Evolutionary conservation across 192 early-diverging fungal genomes (phyloP).

Genomic region (Chytriomyces sp.): DNA sequence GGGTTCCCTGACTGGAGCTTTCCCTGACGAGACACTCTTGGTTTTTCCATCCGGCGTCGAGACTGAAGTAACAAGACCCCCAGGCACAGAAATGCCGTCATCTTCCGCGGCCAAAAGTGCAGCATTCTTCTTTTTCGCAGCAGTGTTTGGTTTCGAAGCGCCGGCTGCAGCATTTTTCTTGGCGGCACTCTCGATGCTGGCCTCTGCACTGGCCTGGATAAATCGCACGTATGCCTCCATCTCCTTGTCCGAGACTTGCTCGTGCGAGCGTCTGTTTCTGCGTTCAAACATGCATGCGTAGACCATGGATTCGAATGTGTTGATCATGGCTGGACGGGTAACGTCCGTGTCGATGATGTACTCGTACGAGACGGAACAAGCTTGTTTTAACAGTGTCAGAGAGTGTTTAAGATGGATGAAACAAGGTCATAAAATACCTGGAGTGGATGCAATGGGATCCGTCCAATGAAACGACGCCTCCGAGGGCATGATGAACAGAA

Average conservation of each 20-base stretch:
- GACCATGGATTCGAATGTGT: constrained; percentile 32
- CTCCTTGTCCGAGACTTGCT: constrained; percentile 58
- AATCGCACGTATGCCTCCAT: constrained; percentile 53
- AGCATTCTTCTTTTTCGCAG: background rate
- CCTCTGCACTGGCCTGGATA: constrained; percentile 30
- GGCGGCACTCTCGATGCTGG: constrained; percentile 12
- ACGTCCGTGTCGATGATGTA: background rate
- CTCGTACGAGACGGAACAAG: background rate
- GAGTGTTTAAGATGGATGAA: constrained; percentile 26
- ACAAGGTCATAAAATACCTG: constrained; percentile 33
- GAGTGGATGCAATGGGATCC: constrained; percentile 63
- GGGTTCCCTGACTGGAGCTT: too few relatives aligned
- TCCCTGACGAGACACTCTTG: background rate
- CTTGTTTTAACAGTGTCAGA: background rate
- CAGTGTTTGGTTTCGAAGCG: constrained; percentile 11
- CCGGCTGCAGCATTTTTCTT: background rate
- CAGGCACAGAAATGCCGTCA: background rate
- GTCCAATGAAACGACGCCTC: constrained; percentile 37
- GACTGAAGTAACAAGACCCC: background rate
- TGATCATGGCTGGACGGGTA: background rate
- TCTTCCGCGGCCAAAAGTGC: background rate
- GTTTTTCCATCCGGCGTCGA: constrained; percentile 1
- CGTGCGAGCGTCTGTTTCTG: constrained; percentile 48
- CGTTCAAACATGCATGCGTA: constrained; percentile 74
- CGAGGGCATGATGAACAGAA: constrained; percentile 43